Percentiles rank a stretch among this genome's conserved stretches.
phyloP scores from a whole-genome alignment of 176 grass and related monocot species.

The Zea luxurians region DNA sequence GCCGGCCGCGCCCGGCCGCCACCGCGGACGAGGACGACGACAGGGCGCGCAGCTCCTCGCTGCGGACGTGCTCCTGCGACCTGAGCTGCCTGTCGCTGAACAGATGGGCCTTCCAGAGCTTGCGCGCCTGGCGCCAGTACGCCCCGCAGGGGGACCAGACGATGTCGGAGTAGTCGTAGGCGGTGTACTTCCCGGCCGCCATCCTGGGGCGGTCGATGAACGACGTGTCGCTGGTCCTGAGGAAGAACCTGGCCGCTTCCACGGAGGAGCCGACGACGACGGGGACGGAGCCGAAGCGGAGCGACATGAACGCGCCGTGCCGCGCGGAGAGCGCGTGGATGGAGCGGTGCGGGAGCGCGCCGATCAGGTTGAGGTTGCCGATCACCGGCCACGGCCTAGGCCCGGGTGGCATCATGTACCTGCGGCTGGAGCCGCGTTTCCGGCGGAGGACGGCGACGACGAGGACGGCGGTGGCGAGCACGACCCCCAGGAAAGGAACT shows the following conservation, averaged over 20 bases:
- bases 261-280: neutral
- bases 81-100: slow-evolving; percentile 42
- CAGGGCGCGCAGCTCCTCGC: slow-evolving; percentile 34
- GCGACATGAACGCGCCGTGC: slow-evolving; percentile 43
- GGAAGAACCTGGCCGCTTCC: neutral
- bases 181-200: slow-evolving; percentile 38
- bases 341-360: slow-evolving; percentile 42
- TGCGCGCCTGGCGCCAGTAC: slow-evolving; percentile 49
- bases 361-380: slow-evolving; percentile 53
- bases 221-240: slow-evolving; percentile 15
- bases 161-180: slow-evolving; percentile 54
- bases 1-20: neutral
- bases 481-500: slow-evolving; percentile 9
- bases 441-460: neutral
- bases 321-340: slow-evolving; percentile 44
- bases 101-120: slow-evolving; percentile 47
- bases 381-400: slow-evolving; percentile 48
- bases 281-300: slow-evolving; percentile 35
- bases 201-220: slow-evolving; percentile 49
- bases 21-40: neutral
- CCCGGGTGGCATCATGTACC: slow-evolving; percentile 46
- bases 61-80: slow-evolving; percentile 44
- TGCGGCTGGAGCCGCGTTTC: neutral
- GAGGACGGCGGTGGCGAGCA: slow-evolving; percentile 25
- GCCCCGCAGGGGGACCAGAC: slow-evolving; percentile 47